These are phyloP conservation scores for Thelonectria discophora DNA, from an alignment of 2,329 filamentous ascomycete genomes.

Conservation along the genomic window DNA sequence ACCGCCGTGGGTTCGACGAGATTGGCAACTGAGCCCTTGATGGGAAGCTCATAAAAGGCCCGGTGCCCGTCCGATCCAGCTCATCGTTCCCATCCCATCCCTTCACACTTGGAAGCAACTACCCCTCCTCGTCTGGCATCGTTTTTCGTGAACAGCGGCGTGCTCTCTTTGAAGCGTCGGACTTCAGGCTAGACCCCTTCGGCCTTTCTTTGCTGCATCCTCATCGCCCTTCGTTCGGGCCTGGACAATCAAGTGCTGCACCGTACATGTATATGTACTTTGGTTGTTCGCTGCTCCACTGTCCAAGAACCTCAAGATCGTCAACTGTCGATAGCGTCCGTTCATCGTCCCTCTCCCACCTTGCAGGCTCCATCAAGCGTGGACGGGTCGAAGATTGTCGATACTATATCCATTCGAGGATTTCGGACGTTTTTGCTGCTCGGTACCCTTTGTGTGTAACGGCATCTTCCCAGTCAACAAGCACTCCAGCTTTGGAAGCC, in stretches of 20 bases:
- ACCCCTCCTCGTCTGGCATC: not conserved
- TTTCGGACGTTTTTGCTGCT: not conserved
- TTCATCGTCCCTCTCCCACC: not conserved
- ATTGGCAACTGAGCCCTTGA: not conserved
- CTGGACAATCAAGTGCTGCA: not conserved
- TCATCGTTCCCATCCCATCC: conserved; percentile 2
- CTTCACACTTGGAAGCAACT: not conserved
- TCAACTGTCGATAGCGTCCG: not conserved
- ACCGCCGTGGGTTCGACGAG: conserved; percentile 1
- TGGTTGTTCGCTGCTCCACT: conserved; percentile 4
- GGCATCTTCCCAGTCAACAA: not conserved
- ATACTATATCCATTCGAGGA: not conserved
- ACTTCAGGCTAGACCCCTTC: not conserved
- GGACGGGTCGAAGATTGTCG: not conserved
- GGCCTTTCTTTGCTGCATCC: not conserved
- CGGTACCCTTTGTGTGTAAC: not conserved
- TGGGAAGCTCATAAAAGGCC: conserved; percentile 7
- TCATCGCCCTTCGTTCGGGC: not conserved
- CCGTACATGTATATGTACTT: conserved; percentile 5
- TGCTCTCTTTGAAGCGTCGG: not conserved
- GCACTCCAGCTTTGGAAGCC: not conserved
- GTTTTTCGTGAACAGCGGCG: not conserved
- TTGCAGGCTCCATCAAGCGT: not conserved
- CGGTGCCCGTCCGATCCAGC: conserved; percentile 4
- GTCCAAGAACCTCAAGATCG: not conserved